A percentile compares a stretch with the other conserved stretches of the same genome.
Conservation (phyloP, 2,329 filamentous ascomycete genomes). For the Calonectria pteridis region DNA sequence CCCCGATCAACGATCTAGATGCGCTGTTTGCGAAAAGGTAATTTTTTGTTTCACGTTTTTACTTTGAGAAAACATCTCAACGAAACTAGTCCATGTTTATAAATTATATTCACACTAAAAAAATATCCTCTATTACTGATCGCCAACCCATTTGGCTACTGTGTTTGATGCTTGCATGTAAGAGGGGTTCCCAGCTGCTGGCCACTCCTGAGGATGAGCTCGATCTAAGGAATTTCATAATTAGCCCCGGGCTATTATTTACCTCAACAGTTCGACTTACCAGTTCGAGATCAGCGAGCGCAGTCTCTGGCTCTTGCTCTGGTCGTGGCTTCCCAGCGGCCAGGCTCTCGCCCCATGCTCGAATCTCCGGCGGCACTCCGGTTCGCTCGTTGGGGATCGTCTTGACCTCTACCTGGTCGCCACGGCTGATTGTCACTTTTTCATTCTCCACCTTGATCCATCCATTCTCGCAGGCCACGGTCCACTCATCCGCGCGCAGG, state of each 20-base stretch:
- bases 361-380: conserved; percentile 8
- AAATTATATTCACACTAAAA: neutral
- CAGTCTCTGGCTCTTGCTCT: conserved; percentile 10
- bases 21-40: neutral
- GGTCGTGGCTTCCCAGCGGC: neutral
- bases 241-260: neutral
- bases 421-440: neutral
- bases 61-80: neutral
- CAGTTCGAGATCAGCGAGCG: conserved; percentile 5
- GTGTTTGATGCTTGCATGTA: neutral
- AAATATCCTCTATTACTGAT: neutral
- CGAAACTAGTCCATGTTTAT: neutral
- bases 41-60: no score
- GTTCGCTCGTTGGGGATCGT: conserved; percentile 3
- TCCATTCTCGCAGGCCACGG: neutral
- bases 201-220: neutral
- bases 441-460: conserved; percentile 11
- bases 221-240: neutral
- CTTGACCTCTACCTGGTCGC: neutral
- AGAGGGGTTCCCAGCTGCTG: neutral
- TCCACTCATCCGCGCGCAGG: neutral
- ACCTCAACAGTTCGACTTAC: neutral
- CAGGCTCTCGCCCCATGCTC: conserved; percentile 5
- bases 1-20: neutral
- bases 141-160: neutral